phyloP scores from a whole-genome alignment of 2,329 filamentous ascomycete species.

The Exophiala lecanii-corni region DNA sequence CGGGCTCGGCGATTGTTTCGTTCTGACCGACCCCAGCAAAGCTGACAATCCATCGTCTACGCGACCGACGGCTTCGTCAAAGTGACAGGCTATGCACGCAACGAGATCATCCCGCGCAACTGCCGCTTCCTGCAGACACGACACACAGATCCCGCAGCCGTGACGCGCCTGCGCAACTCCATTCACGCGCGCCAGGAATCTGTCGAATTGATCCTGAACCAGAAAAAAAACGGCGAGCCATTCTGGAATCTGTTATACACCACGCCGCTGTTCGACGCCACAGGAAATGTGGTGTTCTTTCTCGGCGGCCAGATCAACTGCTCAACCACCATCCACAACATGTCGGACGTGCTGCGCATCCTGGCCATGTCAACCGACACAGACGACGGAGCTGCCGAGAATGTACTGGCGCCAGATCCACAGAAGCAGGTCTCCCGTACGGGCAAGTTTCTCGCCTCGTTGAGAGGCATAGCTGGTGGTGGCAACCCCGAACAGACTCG shows the following conservation, averaged over 20 bases:
- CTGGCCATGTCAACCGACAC: slow-evolving; percentile 36
- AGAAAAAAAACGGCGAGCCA: slow-evolving; percentile 47
- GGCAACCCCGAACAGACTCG: slow-evolving; percentile 15
- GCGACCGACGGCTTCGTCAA: slow-evolving; percentile 50
- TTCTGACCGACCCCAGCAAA: slow-evolving; percentile 49
- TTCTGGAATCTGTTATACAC: slow-evolving; percentile 57
- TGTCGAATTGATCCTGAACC: slow-evolving; percentile 50
- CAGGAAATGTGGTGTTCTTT: slow-evolving; percentile 49
- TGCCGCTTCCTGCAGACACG: slow-evolving; percentile 49
- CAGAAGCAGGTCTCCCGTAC: slow-evolving; percentile 26
- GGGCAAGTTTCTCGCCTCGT: slow-evolving; percentile 35
- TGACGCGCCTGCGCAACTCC: slow-evolving; percentile 40
- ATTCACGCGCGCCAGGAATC: slow-evolving; percentile 43
- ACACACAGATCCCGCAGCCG: slow-evolving; percentile 41
- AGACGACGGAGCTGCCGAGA: slow-evolving; percentile 10
- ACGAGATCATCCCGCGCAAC: slow-evolving; percentile 47
- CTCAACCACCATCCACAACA: slow-evolving; percentile 49
- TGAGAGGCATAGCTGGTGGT: slow-evolving; percentile 23
- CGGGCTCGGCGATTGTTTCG: slow-evolving; percentile 57
- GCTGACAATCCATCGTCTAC: slow-evolving; percentile 49
- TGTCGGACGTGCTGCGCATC: slow-evolving; percentile 49
- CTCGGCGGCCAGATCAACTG: slow-evolving; percentile 57
- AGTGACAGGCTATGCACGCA: slow-evolving; percentile 47
- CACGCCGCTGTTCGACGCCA: slow-evolving; percentile 47
- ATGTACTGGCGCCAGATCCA: not conserved